Conservation (phyloP, 345 rosid genomes). For the Eutrema japonicum region DNA sequence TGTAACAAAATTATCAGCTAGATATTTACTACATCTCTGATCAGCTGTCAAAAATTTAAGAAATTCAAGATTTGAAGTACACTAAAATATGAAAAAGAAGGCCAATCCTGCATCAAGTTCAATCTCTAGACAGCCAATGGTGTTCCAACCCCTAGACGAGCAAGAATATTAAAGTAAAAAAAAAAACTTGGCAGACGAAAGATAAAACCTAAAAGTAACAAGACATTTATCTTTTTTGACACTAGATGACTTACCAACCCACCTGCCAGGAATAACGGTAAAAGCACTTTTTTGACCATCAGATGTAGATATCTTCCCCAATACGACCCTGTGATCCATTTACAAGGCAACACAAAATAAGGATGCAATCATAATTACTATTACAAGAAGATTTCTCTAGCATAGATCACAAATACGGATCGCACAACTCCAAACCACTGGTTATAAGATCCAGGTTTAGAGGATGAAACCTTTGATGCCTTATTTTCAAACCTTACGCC, state of each 20-base stretch:
- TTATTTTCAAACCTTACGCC: conserved; percentile 4
- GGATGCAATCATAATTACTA: conserved; percentile 43
- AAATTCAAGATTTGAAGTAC: conserved; percentile 11
- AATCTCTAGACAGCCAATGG: conserved; percentile 14
- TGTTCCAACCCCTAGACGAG: conserved; percentile 13
- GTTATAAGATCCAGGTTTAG: conserved; percentile 29
- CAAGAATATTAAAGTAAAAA: neutral
- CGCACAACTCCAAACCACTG: conserved; percentile 30
- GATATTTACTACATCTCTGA: conserved; percentile 12
- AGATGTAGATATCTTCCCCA: conserved; percentile 93
- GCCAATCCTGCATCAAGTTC: conserved; percentile 22
- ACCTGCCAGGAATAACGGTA: conserved; percentile 87
- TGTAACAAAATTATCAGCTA: conserved; percentile 11
- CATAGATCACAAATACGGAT: conserved; percentile 31
- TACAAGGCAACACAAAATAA: conserved; percentile 49
- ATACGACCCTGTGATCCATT: conserved; percentile 87
- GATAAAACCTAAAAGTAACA: conserved; percentile 16
- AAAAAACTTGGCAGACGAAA: neutral
- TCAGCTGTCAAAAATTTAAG: conserved; percentile 24
- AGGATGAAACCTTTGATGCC: conserved; percentile 9
- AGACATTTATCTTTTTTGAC: conserved; percentile 31
- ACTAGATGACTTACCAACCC: conserved; percentile 80
- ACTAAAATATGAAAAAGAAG: conserved; percentile 3
- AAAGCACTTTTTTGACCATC: conserved; percentile 88
- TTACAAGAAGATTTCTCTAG: conserved; percentile 38